phyloP scores from a whole-genome alignment of 2,329 filamentous ascomycete species.

The Cordyceps tenuipes region DNA sequence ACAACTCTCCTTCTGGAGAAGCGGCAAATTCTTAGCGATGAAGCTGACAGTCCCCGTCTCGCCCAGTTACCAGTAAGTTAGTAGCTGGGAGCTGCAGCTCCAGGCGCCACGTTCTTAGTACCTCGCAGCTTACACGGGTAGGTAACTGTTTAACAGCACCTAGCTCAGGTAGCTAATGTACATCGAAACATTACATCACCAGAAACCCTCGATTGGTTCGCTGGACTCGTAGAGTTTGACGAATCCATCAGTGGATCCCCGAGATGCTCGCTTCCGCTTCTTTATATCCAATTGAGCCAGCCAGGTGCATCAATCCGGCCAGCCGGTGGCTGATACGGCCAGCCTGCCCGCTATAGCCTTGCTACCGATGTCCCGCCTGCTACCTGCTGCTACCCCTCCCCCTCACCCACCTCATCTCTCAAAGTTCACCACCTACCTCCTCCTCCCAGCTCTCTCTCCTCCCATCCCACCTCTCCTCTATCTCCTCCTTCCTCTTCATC shows the following conservation, averaged over 20 bases:
- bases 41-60: background rate
- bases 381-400: background rate
- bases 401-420: background rate
- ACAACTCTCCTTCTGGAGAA: background rate
- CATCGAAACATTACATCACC: background rate
- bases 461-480: background rate
- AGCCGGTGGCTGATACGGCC: background rate
- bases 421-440: background rate
- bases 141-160: too few relatives aligned
- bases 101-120: background rate
- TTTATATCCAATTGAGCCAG: background rate
- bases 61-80: too few relatives aligned
- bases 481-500: background rate
- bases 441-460: background rate
- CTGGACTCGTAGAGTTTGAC: background rate
- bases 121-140: too few relatives aligned
- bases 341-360: background rate
- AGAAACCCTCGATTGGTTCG: background rate
- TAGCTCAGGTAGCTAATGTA: background rate
- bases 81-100: background rate
- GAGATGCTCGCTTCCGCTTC: background rate
- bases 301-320: background rate
- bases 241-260: background rate
- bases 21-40: background rate
- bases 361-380: too few relatives aligned